Base-by-base conservation (phyloP, 306 rosid species). In the Corylus avellana region DNA sequence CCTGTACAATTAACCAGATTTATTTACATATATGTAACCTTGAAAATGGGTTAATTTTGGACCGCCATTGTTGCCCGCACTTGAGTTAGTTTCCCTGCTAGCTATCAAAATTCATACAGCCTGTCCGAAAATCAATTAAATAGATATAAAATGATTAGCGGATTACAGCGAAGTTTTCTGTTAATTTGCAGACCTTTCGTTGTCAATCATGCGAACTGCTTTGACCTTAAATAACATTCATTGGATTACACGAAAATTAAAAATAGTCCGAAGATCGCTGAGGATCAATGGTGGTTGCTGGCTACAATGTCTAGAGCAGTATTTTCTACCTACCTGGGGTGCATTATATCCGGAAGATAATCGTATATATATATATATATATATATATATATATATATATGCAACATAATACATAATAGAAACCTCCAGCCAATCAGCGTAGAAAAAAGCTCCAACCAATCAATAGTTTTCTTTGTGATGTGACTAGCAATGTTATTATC, bases 241-340 rank as follows among this genome's bases (percentile, higher is more conserved):
- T 13, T 59, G 49, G 83, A 63, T 75, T 68, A 48, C 17, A 51
- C 70, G 6, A 72, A 58, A 48, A 42, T 76, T 32, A 79, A 76
- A 57, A 72, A 56, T 35, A 16, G 44, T 68, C 76, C 74, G 76
- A 42, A 35, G 47, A 76, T 84, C 77, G 12, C 8, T 73, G 73
- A 72, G 70, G 72, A 79, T 76, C 75, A 72, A 18, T 42, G 58
- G 58, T 16, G 37, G 75, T 27, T 42, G 53, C 20, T 18, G 29
- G 16, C 6, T 17, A 11, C 20, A n/a, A 39, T 39, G 13, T 9
- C 16, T 2, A 13, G 4, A 10, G 42, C 46, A 5, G 46, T 22
- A 22, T 22, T 22, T 22, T 22, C 25, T 22, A 22, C 25, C 25
- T 22, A 22, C 25, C 25, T 39, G 6, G 44, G 44, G 44, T 39